These are phyloP conservation scores for Phialemoniopsis sp. DNA, from an alignment of 2,329 filamentous ascomycete species.

Conservation along the genomic window DNA sequence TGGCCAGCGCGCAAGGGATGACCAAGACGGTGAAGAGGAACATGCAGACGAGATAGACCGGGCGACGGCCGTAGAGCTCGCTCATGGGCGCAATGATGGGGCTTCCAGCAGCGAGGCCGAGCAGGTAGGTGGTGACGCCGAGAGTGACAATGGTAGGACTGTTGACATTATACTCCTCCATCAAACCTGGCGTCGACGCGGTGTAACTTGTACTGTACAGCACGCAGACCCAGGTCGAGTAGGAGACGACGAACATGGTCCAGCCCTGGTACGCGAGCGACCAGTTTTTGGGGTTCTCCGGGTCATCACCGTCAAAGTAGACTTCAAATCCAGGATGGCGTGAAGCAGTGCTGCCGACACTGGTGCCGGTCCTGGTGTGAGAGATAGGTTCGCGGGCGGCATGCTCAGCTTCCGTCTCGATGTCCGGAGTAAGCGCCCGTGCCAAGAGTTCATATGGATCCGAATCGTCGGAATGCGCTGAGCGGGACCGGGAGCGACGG, in stretches of 20 bases:
- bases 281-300: conserved; percentile 67
- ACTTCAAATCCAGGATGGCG: conserved; percentile 60
- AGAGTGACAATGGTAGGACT: conserved; percentile 56
- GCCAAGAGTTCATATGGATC: conserved; percentile 12
- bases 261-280: conserved; percentile 39
- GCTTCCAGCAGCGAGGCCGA: conserved; percentile 65
- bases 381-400: conserved; percentile 28
- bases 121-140: conserved; percentile 70
- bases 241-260: conserved; percentile 34
- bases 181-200: conserved; percentile 62
- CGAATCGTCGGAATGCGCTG: conserved; percentile 8
- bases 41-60: conserved; percentile 63
- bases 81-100: conserved; percentile 69
- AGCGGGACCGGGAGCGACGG: neutral
- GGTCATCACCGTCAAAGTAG: conserved; percentile 59
- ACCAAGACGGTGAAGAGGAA: conserved; percentile 60
- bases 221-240: conserved; percentile 43
- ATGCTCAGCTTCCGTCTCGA: conserved; percentile 9
- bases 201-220: conserved; percentile 75
- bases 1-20: conserved; percentile 65
- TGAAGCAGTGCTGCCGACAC: conserved; percentile 30
- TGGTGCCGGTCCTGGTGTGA: conserved; percentile 31
- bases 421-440: conserved; percentile 11
- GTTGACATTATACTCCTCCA: conserved; percentile 54
- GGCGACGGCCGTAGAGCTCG: conserved; percentile 61